phyloP scores from a whole-genome alignment of 2,329 filamentous ascomycete species.

The Diaporthe aspalathi region DNA sequence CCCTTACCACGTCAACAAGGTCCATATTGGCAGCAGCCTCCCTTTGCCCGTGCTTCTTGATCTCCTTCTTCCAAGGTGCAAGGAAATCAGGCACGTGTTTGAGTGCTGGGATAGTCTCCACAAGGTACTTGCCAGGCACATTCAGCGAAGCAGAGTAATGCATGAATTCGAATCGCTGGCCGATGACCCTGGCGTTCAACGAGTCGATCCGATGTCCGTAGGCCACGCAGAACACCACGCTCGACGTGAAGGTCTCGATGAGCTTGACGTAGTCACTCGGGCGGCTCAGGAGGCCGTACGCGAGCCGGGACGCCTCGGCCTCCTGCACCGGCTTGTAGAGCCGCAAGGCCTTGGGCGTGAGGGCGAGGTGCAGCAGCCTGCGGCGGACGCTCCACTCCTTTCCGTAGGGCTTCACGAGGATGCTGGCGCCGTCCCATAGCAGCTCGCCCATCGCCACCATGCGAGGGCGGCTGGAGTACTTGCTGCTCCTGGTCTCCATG shows the following conservation, averaged over 20 bases:
- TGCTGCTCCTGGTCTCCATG: slow-evolving; percentile 57
- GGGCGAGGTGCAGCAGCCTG: slow-evolving; percentile 55
- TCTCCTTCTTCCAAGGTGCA: slow-evolving; percentile 60
- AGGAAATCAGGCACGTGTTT: slow-evolving; percentile 57
- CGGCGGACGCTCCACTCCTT: slow-evolving; percentile 58
- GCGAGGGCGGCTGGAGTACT: slow-evolving; percentile 45
- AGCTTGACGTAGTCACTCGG: slow-evolving; percentile 57
- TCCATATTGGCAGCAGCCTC: slow-evolving; percentile 56
- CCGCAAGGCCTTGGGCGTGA: slow-evolving; percentile 56
- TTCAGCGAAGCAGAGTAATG: slow-evolving; percentile 60
- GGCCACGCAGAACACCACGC: slow-evolving; percentile 61
- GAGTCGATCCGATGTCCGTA: slow-evolving; percentile 64
- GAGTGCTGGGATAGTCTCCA: slow-evolving; percentile 57
- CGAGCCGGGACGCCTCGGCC: slow-evolving; percentile 59
- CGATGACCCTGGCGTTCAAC: slow-evolving; percentile 58
- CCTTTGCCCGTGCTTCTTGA: slow-evolving; percentile 50
- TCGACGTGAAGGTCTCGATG: slow-evolving; percentile 60
- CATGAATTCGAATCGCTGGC: slow-evolving; percentile 59
- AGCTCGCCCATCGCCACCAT: slow-evolving; percentile 43
- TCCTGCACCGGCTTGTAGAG: slow-evolving; percentile 61
- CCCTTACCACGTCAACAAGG: slow-evolving; percentile 53
- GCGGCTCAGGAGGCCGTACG: slow-evolving; percentile 53
- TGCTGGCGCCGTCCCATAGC: slow-evolving; percentile 53
- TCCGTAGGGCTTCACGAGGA: slow-evolving; percentile 61
- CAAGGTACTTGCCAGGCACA: slow-evolving; percentile 57